Conservation (phyloP, 1,284 basidiomycete genomes). For the Xanthoconium separans region DNA sequence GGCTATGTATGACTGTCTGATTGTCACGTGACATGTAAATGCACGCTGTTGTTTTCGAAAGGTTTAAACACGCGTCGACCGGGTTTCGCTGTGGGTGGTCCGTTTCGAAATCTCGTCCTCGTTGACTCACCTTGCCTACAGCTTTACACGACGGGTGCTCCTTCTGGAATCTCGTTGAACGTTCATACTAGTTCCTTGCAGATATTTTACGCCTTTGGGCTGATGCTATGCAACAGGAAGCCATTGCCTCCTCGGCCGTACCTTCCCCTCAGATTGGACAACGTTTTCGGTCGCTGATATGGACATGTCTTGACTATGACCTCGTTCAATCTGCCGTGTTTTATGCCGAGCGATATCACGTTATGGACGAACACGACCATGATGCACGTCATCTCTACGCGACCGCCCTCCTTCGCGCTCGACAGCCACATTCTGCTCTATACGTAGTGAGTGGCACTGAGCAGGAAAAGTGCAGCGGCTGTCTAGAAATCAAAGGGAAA, state of each 20-base stretch:
- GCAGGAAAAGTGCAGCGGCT: constrained; percentile 67
- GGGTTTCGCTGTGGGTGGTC: constrained; percentile 12
- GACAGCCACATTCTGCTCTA: constrained; percentile 77
- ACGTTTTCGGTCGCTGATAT: constrained; percentile 68
- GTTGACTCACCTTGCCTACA: constrained; percentile 6
- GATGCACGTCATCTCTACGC: constrained; percentile 86
- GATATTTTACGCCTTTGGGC: constrained; percentile 27
- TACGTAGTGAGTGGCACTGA: constrained; percentile 62
- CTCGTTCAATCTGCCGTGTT: constrained; percentile 75
- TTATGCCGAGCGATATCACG: constrained; percentile 78
- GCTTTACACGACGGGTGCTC: constrained; percentile 12
- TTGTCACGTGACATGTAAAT: constrained; percentile 30
- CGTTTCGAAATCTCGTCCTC: constrained; percentile 24
- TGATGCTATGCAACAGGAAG: constrained; percentile 48
- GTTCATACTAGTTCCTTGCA: constrained; percentile 16
- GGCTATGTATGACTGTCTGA: neutral
- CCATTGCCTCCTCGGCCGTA: constrained; percentile 37
- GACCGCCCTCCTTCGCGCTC: constrained; percentile 68
- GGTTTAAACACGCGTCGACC: constrained; percentile 28
- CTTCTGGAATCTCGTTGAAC: constrained; percentile 10
- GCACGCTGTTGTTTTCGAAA: constrained; percentile 18
- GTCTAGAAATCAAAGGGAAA: constrained; percentile 76
- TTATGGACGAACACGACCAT: constrained; percentile 66
- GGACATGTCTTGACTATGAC: constrained; percentile 76
- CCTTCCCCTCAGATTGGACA: constrained; percentile 54